Conservation (phyloP, 768 basidiomycete species). For the Asterophora parasitica region DNA sequence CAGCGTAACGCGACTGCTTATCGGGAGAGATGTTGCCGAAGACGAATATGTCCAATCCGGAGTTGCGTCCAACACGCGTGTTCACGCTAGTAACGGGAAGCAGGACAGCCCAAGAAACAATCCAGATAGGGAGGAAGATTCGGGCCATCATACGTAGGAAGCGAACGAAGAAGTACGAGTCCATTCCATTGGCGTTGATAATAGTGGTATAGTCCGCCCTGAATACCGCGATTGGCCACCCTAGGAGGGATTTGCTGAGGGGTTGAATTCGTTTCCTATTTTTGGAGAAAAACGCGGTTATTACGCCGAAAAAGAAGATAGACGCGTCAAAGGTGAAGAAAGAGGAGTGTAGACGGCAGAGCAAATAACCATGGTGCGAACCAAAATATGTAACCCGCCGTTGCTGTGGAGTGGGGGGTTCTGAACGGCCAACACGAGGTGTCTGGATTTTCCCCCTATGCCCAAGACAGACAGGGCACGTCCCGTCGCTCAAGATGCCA, state of each 20-base stretch:
- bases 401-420: no score
- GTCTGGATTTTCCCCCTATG: no score
- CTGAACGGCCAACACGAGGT: no score
- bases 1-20: slow-evolving; percentile 60
- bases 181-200: slow-evolving; percentile 70
- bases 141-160: slow-evolving; percentile 82
- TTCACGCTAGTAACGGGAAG: slow-evolving; percentile 67
- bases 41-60: slow-evolving; percentile 65
- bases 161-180: slow-evolving; percentile 92
- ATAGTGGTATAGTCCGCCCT: slow-evolving; percentile 59
- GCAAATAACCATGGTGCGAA: neutral
- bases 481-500: neutral
- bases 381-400: no score
- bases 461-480: no score
- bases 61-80: slow-evolving; percentile 39
- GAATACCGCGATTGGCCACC: slow-evolving; percentile 67
- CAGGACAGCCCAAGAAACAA: slow-evolving; percentile 82
- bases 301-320: neutral
- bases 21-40: slow-evolving; percentile 69
- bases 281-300: slow-evolving; percentile 4
- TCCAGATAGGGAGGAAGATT: slow-evolving; percentile 86
- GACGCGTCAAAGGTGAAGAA: neutral
- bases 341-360: neutral
- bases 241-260: slow-evolving; percentile 44
- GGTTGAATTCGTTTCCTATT: slow-evolving; percentile 54